These are phyloP conservation scores for Theobroma cacao DNA, from an alignment of 345 rosid species.

Conservation along the genomic window DNA sequence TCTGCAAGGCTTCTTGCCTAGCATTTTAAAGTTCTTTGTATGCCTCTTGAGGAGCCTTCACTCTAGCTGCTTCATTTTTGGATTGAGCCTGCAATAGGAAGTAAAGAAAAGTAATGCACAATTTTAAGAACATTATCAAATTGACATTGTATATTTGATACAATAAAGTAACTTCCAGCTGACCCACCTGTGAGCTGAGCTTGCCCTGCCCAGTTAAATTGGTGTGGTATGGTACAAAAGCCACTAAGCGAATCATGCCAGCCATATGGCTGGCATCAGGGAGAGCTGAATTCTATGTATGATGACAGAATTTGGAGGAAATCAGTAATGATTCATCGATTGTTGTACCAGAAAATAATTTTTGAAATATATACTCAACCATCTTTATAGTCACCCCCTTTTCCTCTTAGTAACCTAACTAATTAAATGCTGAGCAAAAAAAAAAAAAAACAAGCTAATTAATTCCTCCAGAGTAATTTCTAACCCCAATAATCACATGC, in stretches of 20 bases:
- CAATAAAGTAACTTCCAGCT: neutral
- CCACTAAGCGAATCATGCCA: constrained; percentile 73
- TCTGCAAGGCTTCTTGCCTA: constrained; percentile 93
- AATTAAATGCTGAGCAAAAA: too few species aligned
- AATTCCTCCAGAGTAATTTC: too few species aligned
- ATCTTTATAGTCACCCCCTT: too few species aligned
- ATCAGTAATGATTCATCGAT: too few species aligned
- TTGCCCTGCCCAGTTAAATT: constrained; percentile 88
- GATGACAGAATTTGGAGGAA: too few species aligned
- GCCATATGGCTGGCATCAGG: constrained; percentile 76
- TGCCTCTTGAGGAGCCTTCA: constrained; percentile 86
- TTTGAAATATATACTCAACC: too few species aligned
- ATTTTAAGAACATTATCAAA: neutral
- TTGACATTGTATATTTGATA: neutral
- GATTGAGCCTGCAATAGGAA: constrained; percentile 58
- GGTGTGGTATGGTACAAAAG: constrained; percentile 84
- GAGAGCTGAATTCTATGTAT: too few species aligned
- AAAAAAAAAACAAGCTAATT: too few species aligned
- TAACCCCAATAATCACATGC: too few species aligned
- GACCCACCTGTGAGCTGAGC: constrained; percentile 84
- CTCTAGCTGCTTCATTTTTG: constrained; percentile 77
- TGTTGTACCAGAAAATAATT: too few species aligned
- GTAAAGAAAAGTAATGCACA: neutral
- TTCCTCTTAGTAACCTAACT: too few species aligned
- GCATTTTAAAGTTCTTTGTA: constrained; percentile 82